phyloP scores from a whole-genome alignment of 2,329 filamentous ascomycete genomes.

The Boeremia lycopersici region DNA sequence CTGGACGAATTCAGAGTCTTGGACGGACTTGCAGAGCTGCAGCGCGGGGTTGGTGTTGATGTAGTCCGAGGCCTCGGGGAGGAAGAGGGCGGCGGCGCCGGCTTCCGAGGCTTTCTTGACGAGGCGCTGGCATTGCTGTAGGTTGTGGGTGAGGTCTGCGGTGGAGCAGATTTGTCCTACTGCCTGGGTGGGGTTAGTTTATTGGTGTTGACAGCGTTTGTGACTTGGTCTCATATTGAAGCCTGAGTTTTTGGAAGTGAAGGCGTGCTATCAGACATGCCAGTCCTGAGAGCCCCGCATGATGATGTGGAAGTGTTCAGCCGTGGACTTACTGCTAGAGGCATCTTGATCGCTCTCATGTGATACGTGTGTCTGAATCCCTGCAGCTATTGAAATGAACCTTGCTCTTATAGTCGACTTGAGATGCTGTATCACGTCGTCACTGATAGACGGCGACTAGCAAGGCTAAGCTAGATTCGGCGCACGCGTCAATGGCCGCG shows the following conservation, averaged over 20 bases:
- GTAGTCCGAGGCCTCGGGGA: conserved; percentile 91
- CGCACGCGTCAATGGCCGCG: not conserved
- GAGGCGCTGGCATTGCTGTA: conserved; percentile 75
- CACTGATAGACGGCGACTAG: conserved; percentile 11
- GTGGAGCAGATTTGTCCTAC: conserved; percentile 91
- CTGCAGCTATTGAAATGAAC: not conserved
- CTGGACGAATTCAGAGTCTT: conserved; percentile 72
- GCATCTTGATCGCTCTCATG: conserved; percentile 37
- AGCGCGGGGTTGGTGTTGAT: conserved; percentile 73
- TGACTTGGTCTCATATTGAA: not conserved
- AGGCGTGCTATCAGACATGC: not conserved
- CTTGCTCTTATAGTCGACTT: not conserved
- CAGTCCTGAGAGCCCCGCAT: not conserved
- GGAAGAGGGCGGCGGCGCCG: conserved; percentile 85
- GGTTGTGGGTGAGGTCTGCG: conserved; percentile 75
- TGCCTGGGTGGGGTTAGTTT: conserved; percentile 60
- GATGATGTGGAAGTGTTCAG: not conserved
- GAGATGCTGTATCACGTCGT: conserved; percentile 10
- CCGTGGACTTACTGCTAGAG: conserved; percentile 35
- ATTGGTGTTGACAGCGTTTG: too few species aligned
- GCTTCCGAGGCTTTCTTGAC: conserved; percentile 74
- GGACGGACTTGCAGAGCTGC: conserved; percentile 70
- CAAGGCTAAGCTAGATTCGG: conserved; percentile 22
- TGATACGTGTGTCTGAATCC: not conserved
- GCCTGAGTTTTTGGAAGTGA: not conserved